Base-by-base conservation (phyloP, 2,329 filamentous ascomycete species). In the Fusarium napiforme region DNA sequence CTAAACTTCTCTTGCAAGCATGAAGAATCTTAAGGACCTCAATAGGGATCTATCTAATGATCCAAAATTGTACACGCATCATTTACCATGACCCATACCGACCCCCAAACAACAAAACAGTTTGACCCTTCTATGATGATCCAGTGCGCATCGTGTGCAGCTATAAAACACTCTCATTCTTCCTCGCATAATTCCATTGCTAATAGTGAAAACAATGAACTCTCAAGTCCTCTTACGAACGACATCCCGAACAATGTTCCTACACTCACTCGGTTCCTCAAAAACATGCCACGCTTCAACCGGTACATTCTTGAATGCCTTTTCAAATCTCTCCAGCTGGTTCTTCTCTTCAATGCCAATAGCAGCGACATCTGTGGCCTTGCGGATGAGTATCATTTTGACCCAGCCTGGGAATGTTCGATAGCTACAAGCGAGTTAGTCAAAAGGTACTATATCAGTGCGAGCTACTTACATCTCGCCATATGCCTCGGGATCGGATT, bases 401-500 rank as follows among this genome's bases (percentile, higher is more conserved):
- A 98, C 89, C 94, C 95, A 98, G 11, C 88, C 89, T 0, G 92
- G 91, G 71, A 91, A 89, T 55, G 87, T 86, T 59, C 90, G 87
- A 75, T 89, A 92, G 16, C 88, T 89, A 12, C 9, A 19, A 15
- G 2, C 3, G 7, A 7, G 47, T 79, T 60, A 80, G 75, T 37
- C 63, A 47, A 40, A n/a, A 9, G 21, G 30, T 7, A 1, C 14
- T 3, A 4, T 21, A n/a, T 46, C 18, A 8, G 36, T 23, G 5
- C 19, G 14, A 21, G 36, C 23, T 28, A 81, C 86, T 81, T 87
- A 95, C 82, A 94, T 90, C 75, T 95, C 91, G 34, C 92, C 95
- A 79, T 98, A 98, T 0, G 93, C 90, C 80, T 98, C 96, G 0
- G 96, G 95, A 77, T 98, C 96, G 32, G 90, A 92, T 82, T 98